Evolutionary conservation across 257 asterid genomes (phyloP).

Genomic region (Lantana camara): DNA sequence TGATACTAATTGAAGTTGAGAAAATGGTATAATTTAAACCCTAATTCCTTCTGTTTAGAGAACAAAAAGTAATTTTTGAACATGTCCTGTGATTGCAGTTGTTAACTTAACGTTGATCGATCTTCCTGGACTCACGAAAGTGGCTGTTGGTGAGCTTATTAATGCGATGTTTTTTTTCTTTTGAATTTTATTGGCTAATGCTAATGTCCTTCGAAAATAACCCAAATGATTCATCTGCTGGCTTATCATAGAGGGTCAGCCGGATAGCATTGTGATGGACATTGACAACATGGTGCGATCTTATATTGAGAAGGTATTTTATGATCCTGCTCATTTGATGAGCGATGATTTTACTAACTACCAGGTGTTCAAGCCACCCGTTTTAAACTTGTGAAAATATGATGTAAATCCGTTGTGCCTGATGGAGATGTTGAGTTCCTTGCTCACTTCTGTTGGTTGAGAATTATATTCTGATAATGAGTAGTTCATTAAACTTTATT

Average conservation of each 20-base stretch:
- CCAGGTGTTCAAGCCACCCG: not conserved
- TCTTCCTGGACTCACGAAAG: constrained; percentile 99
- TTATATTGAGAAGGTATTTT: constrained; percentile 88
- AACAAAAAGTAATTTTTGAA: constrained; percentile 19
- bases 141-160: constrained; percentile 86
- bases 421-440: not conserved
- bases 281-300: constrained; percentile 96
- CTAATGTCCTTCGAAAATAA: not conserved
- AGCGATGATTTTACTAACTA: constrained; percentile 1
- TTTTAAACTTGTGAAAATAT: not conserved
- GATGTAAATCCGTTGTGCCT: not conserved
- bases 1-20: constrained; percentile 4
- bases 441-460: constrained; percentile 13
- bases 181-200: constrained; percentile 6
- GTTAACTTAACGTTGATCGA: constrained; percentile 93
- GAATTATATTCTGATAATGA: constrained; percentile 1
- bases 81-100: constrained; percentile 56
- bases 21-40: not conserved
- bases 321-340: constrained; percentile 8
- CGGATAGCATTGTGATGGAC: constrained; percentile 87
- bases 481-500: constrained; percentile 19
- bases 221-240: constrained; percentile 24
- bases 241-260: constrained; percentile 77
- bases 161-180: constrained; percentile 12
- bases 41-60: constrained; percentile 24